Evolutionary conservation across 2,329 filamentous ascomycete species (phyloP).

Genomic region (Trichoderma harzianum): DNA sequence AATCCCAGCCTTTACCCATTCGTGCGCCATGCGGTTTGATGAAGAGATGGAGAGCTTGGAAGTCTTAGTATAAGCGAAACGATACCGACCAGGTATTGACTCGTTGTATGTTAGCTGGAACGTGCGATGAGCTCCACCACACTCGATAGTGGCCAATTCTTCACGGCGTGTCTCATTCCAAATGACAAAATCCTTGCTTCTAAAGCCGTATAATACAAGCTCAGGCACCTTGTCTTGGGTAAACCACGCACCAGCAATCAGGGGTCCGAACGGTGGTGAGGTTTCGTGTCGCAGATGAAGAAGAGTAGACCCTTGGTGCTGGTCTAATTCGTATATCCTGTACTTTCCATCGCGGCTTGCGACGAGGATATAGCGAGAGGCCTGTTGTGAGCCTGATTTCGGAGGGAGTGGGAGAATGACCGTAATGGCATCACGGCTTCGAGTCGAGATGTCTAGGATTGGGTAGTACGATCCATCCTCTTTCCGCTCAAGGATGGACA

Average conservation of each 20-base stretch:
- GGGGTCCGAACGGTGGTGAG: slow-evolving; percentile 66
- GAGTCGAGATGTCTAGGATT: slow-evolving; percentile 37
- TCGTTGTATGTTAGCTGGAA: slow-evolving; percentile 53
- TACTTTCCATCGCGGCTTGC: slow-evolving; percentile 76
- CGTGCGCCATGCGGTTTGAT: slow-evolving; percentile 36
- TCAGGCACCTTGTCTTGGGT: slow-evolving; percentile 39
- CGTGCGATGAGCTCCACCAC: slow-evolving; percentile 78
- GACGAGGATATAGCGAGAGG: slow-evolving; percentile 56
- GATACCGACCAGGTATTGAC: slow-evolving; percentile 33
- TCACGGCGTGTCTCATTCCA: slow-evolving; percentile 72
- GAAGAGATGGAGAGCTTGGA: slow-evolving; percentile 50
- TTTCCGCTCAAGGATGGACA: slow-evolving; percentile 35
- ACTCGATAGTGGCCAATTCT: slow-evolving; percentile 70
- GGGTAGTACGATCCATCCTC: slow-evolving; percentile 28
- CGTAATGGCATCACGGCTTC: slow-evolving; percentile 64
- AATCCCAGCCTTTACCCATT: slow-evolving; percentile 62
- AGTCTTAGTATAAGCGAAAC: slow-evolving; percentile 73
- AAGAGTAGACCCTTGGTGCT: slow-evolving; percentile 21
- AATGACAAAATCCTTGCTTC: slow-evolving; percentile 72
- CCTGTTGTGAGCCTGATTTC: slow-evolving; percentile 18
- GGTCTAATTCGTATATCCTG: slow-evolving; percentile 55
- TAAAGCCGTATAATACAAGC: slow-evolving; percentile 77
- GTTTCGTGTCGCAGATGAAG: slow-evolving; percentile 63
- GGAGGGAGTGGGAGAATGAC: slow-evolving; percentile 51
- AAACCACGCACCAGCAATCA: slow-evolving; percentile 72